phyloP scores from a whole-genome alignment of 768 basidiomycete species.

The Amanita rubescens region DNA sequence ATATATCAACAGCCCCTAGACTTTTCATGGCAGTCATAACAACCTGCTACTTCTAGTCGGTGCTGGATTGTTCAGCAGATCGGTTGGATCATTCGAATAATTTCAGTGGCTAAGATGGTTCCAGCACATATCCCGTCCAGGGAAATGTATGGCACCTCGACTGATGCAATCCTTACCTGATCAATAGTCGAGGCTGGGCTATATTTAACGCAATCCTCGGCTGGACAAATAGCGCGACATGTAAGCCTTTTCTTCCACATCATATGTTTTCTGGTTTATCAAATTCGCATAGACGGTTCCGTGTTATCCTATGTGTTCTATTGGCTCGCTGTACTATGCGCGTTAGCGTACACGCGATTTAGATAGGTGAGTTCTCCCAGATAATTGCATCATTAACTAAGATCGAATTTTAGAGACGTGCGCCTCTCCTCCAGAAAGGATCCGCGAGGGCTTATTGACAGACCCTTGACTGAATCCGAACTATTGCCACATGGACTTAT shows the following conservation, averaged over 20 bases:
- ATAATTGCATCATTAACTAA: neutral
- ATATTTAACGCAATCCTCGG: constrained; percentile 84
- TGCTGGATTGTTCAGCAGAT: constrained; percentile 83
- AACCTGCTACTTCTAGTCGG: constrained; percentile 91
- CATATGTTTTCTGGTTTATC: neutral
- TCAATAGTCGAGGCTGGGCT: constrained; percentile 58
- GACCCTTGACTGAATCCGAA: too few species aligned
- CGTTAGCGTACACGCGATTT: constrained; percentile 62
- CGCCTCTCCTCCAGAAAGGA: constrained; percentile 49
- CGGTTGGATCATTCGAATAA: constrained; percentile 64
- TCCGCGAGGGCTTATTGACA: too few species aligned
- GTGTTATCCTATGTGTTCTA: constrained; percentile 85
- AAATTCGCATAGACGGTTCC: constrained; percentile 46
- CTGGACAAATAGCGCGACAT: constrained; percentile 79
- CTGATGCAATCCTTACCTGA: constrained; percentile 73
- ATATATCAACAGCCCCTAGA: constrained; percentile 47
- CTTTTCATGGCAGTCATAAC: constrained; percentile 91
- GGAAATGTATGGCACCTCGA: constrained; percentile 86
- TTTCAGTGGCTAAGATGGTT: constrained; percentile 69
- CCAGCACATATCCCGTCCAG: constrained; percentile 75
- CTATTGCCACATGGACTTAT: too few species aligned
- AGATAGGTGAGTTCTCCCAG: constrained; percentile 34
- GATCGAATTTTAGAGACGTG: constrained; percentile 42
- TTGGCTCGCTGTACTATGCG: constrained; percentile 76
- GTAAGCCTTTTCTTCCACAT: constrained; percentile 26